phyloP scores from a whole-genome alignment of 2,329 filamentous ascomycete species.

The Penicillium sp. region DNA sequence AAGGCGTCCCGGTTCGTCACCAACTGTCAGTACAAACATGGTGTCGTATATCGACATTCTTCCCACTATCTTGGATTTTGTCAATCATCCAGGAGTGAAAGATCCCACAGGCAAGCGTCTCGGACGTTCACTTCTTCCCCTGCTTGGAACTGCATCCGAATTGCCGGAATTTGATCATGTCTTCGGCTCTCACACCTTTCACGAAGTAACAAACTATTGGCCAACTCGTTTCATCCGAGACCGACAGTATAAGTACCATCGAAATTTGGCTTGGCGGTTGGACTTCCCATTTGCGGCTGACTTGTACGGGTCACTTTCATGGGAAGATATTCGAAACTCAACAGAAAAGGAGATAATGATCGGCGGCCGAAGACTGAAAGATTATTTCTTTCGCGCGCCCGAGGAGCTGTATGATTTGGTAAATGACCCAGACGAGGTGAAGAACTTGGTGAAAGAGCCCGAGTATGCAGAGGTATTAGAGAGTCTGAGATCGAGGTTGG shows the following conservation, averaged over 20 bases:
- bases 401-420: conserved; percentile 52
- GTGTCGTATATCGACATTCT: conserved; percentile 50
- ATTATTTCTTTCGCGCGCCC: conserved; percentile 46
- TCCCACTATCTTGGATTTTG: conserved; percentile 48
- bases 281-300: conserved; percentile 53
- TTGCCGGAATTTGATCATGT: conserved; percentile 33
- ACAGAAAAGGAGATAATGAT: conserved; percentile 29
- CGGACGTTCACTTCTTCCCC: conserved; percentile 43
- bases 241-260: conserved; percentile 50
- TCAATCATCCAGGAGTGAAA: conserved; percentile 9
- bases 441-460: conserved; percentile 43
- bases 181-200: conserved; percentile 55
- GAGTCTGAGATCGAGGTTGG: conserved; percentile 33
- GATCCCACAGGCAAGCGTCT: conserved; percentile 16
- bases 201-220: conserved; percentile 54
- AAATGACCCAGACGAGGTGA: conserved; percentile 47
- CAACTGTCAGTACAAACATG: conserved; percentile 44
- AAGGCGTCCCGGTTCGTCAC: conserved; percentile 29
- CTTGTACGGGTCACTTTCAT: conserved; percentile 47
- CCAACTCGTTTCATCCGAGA: conserved; percentile 51
- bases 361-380: conserved; percentile 41
- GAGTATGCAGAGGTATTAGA: conserved; percentile 32
- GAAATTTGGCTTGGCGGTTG: conserved; percentile 51
- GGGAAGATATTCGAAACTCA: conserved; percentile 47
- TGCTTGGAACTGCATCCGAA: conserved; percentile 25